Base-by-base conservation (phyloP, 768 basidiomycete genomes). In the Termitomyces sp. region DNA sequence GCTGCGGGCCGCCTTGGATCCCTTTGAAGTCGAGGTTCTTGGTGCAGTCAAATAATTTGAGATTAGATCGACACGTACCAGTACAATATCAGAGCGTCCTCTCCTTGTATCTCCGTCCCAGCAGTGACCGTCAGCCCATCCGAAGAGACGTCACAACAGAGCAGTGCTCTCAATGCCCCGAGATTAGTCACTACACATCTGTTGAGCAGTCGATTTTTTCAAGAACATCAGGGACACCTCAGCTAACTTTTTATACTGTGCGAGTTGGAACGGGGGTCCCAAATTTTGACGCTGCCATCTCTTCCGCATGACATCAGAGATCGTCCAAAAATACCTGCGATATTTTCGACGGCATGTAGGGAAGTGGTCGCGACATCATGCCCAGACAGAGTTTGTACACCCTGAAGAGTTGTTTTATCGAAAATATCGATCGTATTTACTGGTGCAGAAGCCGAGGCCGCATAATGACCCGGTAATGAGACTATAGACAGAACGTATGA, bases 11-110 rank as follows among this genome's bases (percentile, higher is more conserved):
- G 82, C n/a, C 94, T 83, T 19, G 88, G 87, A 68, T 98, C 94
- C 91, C 92, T 94, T 64, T 19, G 12, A 51, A 39, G 35, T 51
- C 56, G 17, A 32, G 11, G 35, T 21, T n/a, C 4, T 45, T 5
- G 10, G 3, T n/a, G 2, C 28, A 48, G 34, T 39, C 41, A 35
- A 34, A 11, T 32, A 40, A 16, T 42, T 56, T 23, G 56, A 25
- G 47, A n/a, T 43, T 39, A 40, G 55, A 37, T 42, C 21, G 40
- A 50, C 23, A 27, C 62, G 25, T 56, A 91, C 94, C 94, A 97
- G 74, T 88, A 97, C 2, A 92, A 61, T 41, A 97, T 84, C 8
- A 84, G 76, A 0, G 94, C 89, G 59, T 96, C 94, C 44, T 94
- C 86, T 12, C 82, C 83, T 57, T 86, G 81, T 19, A 94, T 69